Base-by-base conservation (phyloP, 2,329 filamentous ascomycete species). In the Penicillium sp. region DNA sequence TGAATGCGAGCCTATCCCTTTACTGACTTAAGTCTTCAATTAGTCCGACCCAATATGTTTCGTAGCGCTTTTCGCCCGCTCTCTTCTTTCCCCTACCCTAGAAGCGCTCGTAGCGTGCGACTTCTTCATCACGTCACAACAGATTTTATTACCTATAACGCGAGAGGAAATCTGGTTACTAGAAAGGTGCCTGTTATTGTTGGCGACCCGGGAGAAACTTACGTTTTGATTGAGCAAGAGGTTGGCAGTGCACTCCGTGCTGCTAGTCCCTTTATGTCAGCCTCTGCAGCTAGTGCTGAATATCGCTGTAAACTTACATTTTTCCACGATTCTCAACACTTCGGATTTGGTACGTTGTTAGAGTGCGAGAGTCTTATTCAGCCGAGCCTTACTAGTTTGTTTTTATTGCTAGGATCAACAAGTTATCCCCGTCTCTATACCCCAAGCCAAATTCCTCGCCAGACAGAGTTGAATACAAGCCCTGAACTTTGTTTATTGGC, bases 321-420 rank as follows among this genome's bases (percentile, higher is more conserved):
- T 58, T 69, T 65, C 54, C 61, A 68, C 49, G 62, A 66, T 41
- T 63, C 60, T 5, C 60, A 61, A 47, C 54, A 65, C 50, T 69
- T 68, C 54, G 62, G 67, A 4, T 56, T 61, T 59, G 57, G 64
- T 67, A 57, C 0, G 5, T 38, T 38, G 10, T 21, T 3, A 21
- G 18, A 13, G 12, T 21, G 1, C 37, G 37, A 34, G 32, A 38
- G 5, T 38, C 5, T 38, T 38, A 13, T 38, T 7, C 10, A 21
- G 10, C n/a, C 18, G 9, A 38, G 37, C 2, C 37, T 21, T 38
- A 38, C 6, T 6, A 21, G 9, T n/a, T 10, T 42, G 15, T 46
- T 49, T 55, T 13, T 35, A 57, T 40, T 53, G 5, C 46, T 47
- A 65, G 57, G 31, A 51, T 45, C 54, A 49, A 56, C 62, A 0